Base-by-base conservation (phyloP, 202 grass and related monocot genomes). In the Dendrocalamus latiflorus region DNA sequence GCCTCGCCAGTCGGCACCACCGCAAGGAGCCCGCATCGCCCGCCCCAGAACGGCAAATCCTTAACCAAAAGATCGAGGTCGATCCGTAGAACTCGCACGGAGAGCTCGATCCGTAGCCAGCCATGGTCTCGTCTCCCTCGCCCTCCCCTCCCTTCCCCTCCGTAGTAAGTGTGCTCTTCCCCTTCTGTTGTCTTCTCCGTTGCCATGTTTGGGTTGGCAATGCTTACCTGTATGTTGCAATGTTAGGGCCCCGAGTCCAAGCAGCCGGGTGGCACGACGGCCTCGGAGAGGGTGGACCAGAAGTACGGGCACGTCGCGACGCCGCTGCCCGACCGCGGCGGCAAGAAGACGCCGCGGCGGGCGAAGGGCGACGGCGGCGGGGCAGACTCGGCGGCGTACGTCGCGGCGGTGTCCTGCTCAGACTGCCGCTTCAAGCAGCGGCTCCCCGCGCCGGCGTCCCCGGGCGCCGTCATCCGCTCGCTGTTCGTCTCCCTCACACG, bases 351-450 rank as follows among this genome's bases (percentile, higher is more conserved):
- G 38, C 88, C 71, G 39, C 74, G 64, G 65, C 78, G 74, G 1
- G 57, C 49, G 39, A 85, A 85, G 50, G 53, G 45, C 58, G 54
- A 75, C 39, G 62, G 53, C 44, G 74, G 60, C 34, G 45, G 14
- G 10, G 45, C 72, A 43, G 76, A 86, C 48, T 55, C 61, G 5
- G 77, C 63, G 37, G 82, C 56, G 37, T 85, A 85, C 75, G 85
- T 87, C 80, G 83, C 85, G 21, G 86, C 89, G 1, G 91, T 95
- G 44, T 93, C 96, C 55, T 93, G 89, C 87, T 86, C 87, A 67
- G 90, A 89, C 55, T 95, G 93, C 55, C 93, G 93, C 36, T 90
- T 92, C 44, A 90, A 90, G 67, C 86, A 91, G 45, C 90, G 90
- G 4, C 50, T 70, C 30, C 74, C 79, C 21, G 86, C 88, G 8